A percentile compares a stretch with the other conserved stretches of the same genome.
Conservation (phyloP, 2,329 filamentous ascomycete species). For the Beauveria sp. region DNA sequence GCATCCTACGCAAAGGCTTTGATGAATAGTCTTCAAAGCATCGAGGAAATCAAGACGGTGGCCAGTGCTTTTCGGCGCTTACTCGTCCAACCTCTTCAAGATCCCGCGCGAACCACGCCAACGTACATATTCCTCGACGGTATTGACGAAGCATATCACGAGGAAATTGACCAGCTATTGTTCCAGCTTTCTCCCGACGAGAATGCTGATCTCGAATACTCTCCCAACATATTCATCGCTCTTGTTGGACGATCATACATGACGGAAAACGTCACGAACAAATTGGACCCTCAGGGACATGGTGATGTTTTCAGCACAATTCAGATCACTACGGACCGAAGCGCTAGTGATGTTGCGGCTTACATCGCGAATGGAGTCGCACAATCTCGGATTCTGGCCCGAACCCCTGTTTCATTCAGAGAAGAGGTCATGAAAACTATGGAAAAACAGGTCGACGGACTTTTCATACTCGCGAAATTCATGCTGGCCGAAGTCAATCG, state of each 20-base stretch:
- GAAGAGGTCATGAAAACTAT: conserved; percentile 32
- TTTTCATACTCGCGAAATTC: conserved; percentile 42
- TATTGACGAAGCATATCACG: conserved; percentile 35
- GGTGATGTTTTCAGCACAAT: conserved; percentile 30
- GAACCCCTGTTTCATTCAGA: conserved; percentile 25
- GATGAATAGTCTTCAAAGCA: conserved; percentile 24
- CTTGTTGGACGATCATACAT: conserved; percentile 36
- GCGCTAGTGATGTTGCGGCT: conserved; percentile 31
- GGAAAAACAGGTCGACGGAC: conserved; percentile 34
- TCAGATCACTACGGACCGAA: conserved; percentile 35
- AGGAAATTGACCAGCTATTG: conserved; percentile 30
- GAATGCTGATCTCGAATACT: conserved; percentile 12
- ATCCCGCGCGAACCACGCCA: conserved; percentile 22
- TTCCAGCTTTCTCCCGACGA: conserved; percentile 24
- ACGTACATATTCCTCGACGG: conserved; percentile 40
- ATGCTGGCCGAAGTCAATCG: conserved; percentile 42
- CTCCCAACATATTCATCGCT: conserved; percentile 27
- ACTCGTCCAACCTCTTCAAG: conserved; percentile 30
- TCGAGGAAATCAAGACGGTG: conserved; percentile 35
- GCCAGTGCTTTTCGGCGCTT: conserved; percentile 36
- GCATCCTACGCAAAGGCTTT: conserved; percentile 36
- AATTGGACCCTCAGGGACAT: conserved; percentile 25
- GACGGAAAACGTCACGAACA: conserved; percentile 27
- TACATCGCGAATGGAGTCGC: conserved; percentile 35
- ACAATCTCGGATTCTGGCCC: conserved; percentile 29